Percentiles rank a stretch among this genome's conserved stretches.
Conservation (phyloP, 176 grass and related monocot species). For the Secale cereale region DNA sequence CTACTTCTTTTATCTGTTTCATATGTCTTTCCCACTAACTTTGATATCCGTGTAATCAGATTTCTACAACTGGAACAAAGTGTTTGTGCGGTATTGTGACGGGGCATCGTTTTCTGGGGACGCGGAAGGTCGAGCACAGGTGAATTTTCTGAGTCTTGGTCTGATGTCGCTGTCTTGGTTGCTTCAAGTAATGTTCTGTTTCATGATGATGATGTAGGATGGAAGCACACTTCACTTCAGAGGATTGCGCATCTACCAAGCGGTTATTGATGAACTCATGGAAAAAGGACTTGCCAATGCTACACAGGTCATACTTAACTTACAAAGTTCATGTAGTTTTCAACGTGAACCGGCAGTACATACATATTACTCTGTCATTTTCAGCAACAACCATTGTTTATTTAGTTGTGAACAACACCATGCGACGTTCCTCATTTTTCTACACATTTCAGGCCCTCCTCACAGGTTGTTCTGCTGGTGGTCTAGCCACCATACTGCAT, state of each 20-base stretch:
- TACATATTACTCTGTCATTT: not conserved
- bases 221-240: conserved; percentile 36
- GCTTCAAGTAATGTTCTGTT: not conserved
- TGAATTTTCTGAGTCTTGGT: not conserved
- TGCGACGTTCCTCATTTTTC: not conserved
- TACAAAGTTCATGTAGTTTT: not conserved
- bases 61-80: conserved; percentile 11
- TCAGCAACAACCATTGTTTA: not conserved
- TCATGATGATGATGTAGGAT: conserved; percentile 4
- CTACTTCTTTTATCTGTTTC: too few species aligned
- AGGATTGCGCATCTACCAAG: conserved; percentile 67
- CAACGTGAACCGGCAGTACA: not conserved
- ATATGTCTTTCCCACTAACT: not conserved
- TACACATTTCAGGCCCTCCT: conserved; percentile 57
- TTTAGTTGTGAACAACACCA: not conserved
- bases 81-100: not conserved
- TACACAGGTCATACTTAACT: conserved; percentile 47
- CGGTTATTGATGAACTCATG: conserved; percentile 60
- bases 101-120: not conserved
- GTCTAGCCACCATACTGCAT: conserved; percentile 61
- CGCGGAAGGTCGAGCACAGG: not conserved
- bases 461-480: conserved; percentile 84
- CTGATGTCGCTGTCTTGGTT: not conserved
- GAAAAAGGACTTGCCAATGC: conserved; percentile 51
- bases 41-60: not conserved